phyloP scores from a whole-genome alignment of 306 rosid species.

The Vigna trinervia region DNA sequence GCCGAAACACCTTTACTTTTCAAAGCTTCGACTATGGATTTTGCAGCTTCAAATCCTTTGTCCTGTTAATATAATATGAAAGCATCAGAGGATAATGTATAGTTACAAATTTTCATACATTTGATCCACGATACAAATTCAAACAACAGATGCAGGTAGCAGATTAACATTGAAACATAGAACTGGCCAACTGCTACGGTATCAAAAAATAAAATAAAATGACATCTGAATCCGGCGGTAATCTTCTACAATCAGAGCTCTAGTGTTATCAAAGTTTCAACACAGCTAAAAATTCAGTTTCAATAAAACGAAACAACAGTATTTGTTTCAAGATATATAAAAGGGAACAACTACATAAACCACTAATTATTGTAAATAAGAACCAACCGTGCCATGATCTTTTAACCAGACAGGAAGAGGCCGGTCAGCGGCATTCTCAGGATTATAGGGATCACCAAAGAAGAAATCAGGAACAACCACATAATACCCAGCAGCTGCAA shows the following conservation, averaged over 20 bases:
- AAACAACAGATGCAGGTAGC: neutral
- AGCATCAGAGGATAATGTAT: constrained; percentile 14
- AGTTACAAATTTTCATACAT: neutral
- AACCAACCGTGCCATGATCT: constrained; percentile 62
- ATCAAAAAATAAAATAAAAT: neutral
- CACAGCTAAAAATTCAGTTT: neutral
- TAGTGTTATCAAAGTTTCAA: neutral
- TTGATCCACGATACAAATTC: neutral
- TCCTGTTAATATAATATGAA: constrained; percentile 51
- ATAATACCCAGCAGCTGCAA: constrained; percentile 73
- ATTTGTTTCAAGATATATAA: neutral
- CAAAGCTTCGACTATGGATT: constrained; percentile 60
- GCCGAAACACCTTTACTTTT: constrained; percentile 61
- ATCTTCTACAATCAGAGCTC: constrained; percentile 6
- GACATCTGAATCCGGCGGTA: neutral
- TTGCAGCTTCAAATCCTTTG: constrained; percentile 64
- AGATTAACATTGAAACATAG: neutral
- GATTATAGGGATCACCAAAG: constrained; percentile 61
- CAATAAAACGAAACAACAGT: neutral
- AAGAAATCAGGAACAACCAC: constrained; percentile 74
- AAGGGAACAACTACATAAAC: neutral
- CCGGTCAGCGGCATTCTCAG: constrained; percentile 50
- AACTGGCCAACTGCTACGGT: neutral
- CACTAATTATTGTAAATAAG: constrained; percentile 9
- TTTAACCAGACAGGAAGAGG: constrained; percentile 59